Evolutionary conservation across 352 stramenopile species (phyloP).

Genomic region (Globisporangium uncinulatum): DNA sequence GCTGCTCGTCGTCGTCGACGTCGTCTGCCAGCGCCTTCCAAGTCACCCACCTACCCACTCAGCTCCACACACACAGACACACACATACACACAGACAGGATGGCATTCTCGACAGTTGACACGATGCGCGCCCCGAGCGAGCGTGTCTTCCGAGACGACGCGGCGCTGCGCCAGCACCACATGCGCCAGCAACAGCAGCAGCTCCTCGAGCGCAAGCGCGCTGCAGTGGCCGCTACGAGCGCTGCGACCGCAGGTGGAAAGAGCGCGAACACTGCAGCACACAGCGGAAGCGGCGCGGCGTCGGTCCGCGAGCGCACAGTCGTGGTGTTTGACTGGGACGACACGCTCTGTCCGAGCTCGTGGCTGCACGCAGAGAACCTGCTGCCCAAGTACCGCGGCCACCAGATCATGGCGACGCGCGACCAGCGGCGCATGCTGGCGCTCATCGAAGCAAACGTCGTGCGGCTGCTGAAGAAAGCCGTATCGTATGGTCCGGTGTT

Average conservation of each 20-base stretch:
- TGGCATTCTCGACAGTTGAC: slow-evolving; percentile 49
- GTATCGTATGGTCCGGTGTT: slow-evolving; percentile 79
- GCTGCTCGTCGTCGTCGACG: background rate
- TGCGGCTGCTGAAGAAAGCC: slow-evolving; percentile 61
- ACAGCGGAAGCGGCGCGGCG: background rate
- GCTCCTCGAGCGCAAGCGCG: slow-evolving; percentile 14
- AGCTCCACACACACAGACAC: background rate
- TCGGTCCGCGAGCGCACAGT: slow-evolving; percentile 73
- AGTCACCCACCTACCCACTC: no score
- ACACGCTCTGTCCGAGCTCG: slow-evolving; percentile 83
- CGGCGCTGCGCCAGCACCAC: slow-evolving; percentile 7
- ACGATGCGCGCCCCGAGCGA: slow-evolving; percentile 23
- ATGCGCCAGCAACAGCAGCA: slow-evolving; percentile 1
- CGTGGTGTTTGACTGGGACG: slow-evolving; percentile 86
- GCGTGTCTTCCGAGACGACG: slow-evolving; percentile 9
- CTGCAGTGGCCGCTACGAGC: background rate
- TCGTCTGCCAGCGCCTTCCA: no score
- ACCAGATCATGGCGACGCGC: slow-evolving; percentile 51
- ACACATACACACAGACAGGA: slow-evolving; percentile 4
- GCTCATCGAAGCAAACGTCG: slow-evolving; percentile 57
- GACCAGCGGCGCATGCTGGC: slow-evolving; percentile 54
- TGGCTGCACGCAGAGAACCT: slow-evolving; percentile 81
- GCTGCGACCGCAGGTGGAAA: background rate
- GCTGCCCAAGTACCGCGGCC: slow-evolving; percentile 71
- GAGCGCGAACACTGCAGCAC: background rate